phyloP scores from a whole-genome alignment of 1,139 yeast species.

The Yamadazyma friedrichii region DNA sequence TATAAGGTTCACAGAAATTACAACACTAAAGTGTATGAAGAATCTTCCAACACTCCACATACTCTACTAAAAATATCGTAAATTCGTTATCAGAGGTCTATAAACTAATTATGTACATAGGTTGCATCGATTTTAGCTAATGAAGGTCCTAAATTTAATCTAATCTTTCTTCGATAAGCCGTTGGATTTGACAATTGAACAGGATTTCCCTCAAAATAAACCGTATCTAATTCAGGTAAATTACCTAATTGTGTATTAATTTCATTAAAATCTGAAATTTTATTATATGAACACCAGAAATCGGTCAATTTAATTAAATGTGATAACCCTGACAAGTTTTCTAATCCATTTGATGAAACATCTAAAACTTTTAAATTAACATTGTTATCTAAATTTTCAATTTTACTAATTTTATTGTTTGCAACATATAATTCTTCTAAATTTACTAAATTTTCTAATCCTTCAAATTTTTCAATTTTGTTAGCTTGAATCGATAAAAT shows the following conservation, averaged over 20 bases:
- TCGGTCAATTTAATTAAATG: conserved; percentile 77
- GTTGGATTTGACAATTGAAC: conserved; percentile 70
- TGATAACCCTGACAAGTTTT: conserved; percentile 58
- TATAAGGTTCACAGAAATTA: too few relatives aligned
- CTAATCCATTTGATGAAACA: conserved; percentile 71
- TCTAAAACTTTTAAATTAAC: conserved; percentile 72
- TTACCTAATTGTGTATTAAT: conserved; percentile 63
- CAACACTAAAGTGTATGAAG: too few relatives aligned
- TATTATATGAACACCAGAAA: conserved; percentile 88
- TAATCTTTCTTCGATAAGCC: conserved; percentile 81
- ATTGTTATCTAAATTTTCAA: conserved; percentile 79
- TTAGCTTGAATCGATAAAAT: conserved; percentile 90
- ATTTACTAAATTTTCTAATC: conserved; percentile 66
- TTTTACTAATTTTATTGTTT: conserved; percentile 72
- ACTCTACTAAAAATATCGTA: too few relatives aligned
- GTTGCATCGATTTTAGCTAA: conserved; percentile 90
- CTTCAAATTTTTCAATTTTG: conserved; percentile 75
- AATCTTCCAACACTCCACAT: too few relatives aligned
- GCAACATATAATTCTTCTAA: conserved; percentile 87
- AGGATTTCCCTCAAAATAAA: conserved; percentile 95
- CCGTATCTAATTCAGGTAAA: conserved; percentile 73
- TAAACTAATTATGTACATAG: conserved; percentile 36
- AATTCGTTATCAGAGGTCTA: not conserved
- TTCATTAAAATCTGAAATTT: conserved; percentile 65
- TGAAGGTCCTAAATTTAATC: conserved; percentile 69